A percentile compares a stretch with the other conserved stretches of the same genome.
Conservation (phyloP, 1,284 basidiomycete genomes). For the Anthracocystis walkeri region DNA sequence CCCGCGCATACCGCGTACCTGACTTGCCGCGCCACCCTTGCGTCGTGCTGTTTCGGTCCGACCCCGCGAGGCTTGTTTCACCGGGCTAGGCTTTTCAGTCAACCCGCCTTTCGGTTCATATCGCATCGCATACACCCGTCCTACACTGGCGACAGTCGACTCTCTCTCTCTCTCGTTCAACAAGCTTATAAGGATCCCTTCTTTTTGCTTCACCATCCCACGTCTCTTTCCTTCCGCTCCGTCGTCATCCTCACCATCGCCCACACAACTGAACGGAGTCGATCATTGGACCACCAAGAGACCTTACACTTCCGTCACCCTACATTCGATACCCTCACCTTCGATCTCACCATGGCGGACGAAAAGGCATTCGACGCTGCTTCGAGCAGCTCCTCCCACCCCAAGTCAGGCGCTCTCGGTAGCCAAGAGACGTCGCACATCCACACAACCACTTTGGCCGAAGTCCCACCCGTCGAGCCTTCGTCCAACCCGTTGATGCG, state of each 20-base stretch:
- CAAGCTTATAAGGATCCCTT: not conserved
- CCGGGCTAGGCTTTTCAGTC: not conserved
- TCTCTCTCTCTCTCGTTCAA: not conserved
- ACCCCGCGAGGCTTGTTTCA: not conserved
- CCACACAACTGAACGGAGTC: not conserved
- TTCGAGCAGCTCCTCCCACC: conserved; percentile 33
- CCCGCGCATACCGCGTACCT: not conserved
- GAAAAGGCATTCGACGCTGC: conserved; percentile 38
- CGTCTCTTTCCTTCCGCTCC: not conserved
- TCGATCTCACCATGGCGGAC: conserved; percentile 22
- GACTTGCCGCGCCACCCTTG: not conserved
- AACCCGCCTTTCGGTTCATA: not conserved
- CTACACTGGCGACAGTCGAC: not conserved
- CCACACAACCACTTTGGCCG: conserved; percentile 24
- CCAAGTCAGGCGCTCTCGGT: conserved; percentile 10
- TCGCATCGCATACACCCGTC: not conserved
- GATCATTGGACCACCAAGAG: not conserved
- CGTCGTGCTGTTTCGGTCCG: not conserved
- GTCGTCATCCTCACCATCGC: not conserved
- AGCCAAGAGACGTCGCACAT: conserved; percentile 15
- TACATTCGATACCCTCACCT: not conserved
- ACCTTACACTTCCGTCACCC: not conserved
- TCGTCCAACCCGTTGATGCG: conserved; percentile 33
- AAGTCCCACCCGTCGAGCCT: conserved; percentile 15
- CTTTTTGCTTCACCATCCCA: not conserved